A percentile compares a stretch with the other conserved stretches of the same genome.
Conservation (phyloP, 352 stramenopile genomes). For the Phytophthora hibernalis region DNA sequence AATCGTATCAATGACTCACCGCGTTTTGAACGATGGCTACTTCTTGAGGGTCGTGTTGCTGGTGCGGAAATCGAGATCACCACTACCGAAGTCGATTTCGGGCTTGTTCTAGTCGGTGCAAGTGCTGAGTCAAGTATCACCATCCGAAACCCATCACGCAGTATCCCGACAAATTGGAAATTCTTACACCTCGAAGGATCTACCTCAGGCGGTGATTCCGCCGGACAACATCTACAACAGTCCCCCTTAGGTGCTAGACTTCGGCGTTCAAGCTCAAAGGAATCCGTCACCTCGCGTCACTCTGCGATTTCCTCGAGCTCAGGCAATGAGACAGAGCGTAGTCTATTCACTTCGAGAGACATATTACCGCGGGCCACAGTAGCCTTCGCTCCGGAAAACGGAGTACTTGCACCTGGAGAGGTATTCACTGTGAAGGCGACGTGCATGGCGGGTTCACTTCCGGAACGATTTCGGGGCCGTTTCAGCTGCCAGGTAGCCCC, state of each 20-base stretch:
- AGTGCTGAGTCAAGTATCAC: slow-evolving; percentile 44
- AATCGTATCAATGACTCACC: not conserved
- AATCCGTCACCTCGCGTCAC: slow-evolving; percentile 59
- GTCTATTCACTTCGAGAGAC: slow-evolving; percentile 55
- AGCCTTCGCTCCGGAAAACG: slow-evolving; percentile 56
- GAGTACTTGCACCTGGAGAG: slow-evolving; percentile 51
- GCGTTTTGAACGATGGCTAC: slow-evolving; percentile 56
- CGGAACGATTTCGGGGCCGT: slow-evolving; percentile 65
- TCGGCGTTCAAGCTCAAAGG: slow-evolving; percentile 52
- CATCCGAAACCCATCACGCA: slow-evolving; percentile 36
- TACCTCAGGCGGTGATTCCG: not conserved
- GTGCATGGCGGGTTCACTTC: slow-evolving; percentile 61
- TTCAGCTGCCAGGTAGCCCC: slow-evolving; percentile 50
- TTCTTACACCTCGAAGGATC: slow-evolving; percentile 53
- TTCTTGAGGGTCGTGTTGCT: slow-evolving; percentile 57
- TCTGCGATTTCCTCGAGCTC: slow-evolving; percentile 42
- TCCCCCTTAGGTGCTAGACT: slow-evolving; percentile 24
- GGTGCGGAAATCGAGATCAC: slow-evolving; percentile 53
- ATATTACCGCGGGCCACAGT: slow-evolving; percentile 52
- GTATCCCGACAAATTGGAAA: slow-evolving; percentile 45
- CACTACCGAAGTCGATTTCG: slow-evolving; percentile 73
- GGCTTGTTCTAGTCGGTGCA: slow-evolving; percentile 67
- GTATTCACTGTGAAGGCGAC: slow-evolving; percentile 45
- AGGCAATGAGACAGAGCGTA: slow-evolving; percentile 47
- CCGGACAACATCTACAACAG: not conserved